Evolutionary conservation across 1,284 basidiomycete species (phyloP).

Genomic region (Melanopsichium pennsylvanicum): DNA sequence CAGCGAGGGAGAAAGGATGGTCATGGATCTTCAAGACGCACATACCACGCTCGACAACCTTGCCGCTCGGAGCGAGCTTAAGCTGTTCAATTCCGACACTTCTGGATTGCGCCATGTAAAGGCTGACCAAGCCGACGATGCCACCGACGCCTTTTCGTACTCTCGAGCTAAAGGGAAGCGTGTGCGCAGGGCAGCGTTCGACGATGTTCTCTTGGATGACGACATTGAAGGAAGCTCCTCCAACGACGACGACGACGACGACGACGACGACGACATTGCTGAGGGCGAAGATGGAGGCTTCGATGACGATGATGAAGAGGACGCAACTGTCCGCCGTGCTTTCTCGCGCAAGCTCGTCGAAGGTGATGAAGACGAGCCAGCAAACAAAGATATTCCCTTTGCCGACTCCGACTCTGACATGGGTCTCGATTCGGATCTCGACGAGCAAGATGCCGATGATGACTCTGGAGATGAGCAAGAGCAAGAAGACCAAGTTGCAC

Average conservation of each 20-base stretch:
- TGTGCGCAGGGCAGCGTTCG: conserved; percentile 55
- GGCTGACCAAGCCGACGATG: conserved; percentile 1
- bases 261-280: conserved; percentile 54
- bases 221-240: conserved; percentile 63
- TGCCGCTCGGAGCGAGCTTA: conserved; percentile 81
- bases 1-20: conserved; percentile 96
- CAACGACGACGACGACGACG: no score
- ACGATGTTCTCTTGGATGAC: conserved; percentile 61
- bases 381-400: conserved; percentile 56
- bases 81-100: conserved; percentile 81
- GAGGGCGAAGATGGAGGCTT: conserved; percentile 54
- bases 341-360: conserved; percentile 26
- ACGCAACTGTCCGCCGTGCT: conserved; percentile 16
- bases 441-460: conserved; percentile 47
- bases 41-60: conserved; percentile 81
- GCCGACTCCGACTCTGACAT: conserved; percentile 65
- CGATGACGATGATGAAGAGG: conserved; percentile 40
- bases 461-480: conserved; percentile 57
- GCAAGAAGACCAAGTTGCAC: conserved; percentile 66
- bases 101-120: conserved; percentile 25
- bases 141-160: conserved; percentile 7
- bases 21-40: conserved; percentile 92
- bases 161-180: conserved; percentile 29
- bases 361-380: conserved; percentile 25
- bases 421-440: conserved; percentile 43